Percentiles rank a stretch among this genome's conserved stretches.
These are phyloP conservation scores for Candolleomyces aberdarensis DNA, from an alignment of 768 basidiomycete genomes.

Conservation along the genomic window DNA sequence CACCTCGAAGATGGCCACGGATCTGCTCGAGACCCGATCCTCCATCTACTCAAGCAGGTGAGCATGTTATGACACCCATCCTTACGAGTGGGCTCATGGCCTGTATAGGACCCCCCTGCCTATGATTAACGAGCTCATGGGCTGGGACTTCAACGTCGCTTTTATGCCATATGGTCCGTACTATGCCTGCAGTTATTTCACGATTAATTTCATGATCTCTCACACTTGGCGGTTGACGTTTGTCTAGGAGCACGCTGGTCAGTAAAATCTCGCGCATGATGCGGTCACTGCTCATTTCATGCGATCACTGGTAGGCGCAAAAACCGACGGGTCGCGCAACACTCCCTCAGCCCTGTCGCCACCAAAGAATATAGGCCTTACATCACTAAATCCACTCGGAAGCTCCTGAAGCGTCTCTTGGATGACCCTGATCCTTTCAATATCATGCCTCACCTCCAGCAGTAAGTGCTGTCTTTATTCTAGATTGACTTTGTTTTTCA, in stretches of 20 bases:
- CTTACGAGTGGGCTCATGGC: not conserved
- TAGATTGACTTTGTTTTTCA: not conserved
- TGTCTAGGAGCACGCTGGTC: conserved; percentile 17
- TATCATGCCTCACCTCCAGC: not conserved
- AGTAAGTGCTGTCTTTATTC: not conserved
- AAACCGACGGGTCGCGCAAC: conserved; percentile 27
- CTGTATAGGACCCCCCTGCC: conserved; percentile 13
- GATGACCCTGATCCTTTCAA: conserved; percentile 16
- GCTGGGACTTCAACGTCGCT: conserved; percentile 25
- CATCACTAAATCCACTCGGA: conserved; percentile 23
- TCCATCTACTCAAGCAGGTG: conserved; percentile 32
- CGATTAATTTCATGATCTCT: not conserved
- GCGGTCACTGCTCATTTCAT: too few relatives aligned
- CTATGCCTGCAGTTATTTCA: not conserved
- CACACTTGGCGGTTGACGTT: not conserved
- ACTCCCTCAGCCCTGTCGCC: conserved; percentile 27
- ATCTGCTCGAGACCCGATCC: conserved; percentile 38
- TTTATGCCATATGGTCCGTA: conserved; percentile 29
- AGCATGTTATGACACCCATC: not conserved
- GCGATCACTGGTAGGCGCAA: conserved; percentile 23
- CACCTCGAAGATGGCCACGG: conserved; percentile 27
- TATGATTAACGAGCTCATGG: conserved; percentile 20
- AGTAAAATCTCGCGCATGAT: not conserved
- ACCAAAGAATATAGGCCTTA: conserved; percentile 21
- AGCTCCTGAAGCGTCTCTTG: conserved; percentile 26